Base-by-base conservation (phyloP, 1,284 basidiomycete genomes). In the Pterulicium gracile region DNA sequence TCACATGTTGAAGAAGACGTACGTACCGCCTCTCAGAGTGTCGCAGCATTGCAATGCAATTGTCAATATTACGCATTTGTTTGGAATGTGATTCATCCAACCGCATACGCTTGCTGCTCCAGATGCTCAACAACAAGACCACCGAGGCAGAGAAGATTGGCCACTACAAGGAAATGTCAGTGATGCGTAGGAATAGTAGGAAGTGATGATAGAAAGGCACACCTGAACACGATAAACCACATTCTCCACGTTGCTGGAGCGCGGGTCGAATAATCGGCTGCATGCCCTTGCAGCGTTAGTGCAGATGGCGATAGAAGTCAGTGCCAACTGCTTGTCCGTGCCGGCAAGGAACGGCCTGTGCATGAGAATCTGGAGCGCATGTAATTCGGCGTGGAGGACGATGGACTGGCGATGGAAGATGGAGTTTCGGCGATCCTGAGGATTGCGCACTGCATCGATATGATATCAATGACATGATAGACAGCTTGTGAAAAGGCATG, bases 271-370 rank as follows among this genome's bases (percentile, higher is more conserved):
- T 23, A 91, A 72, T 56, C 86, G 86, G 35, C 75, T 77, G 50
- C 81, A 86, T 2, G 81, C 81, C n/a, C 88, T 69, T 0, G 88
- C 42, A 43, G 42, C 19, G 20, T 43, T 43, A 4, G 42, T 43
- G 17, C 42, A 43, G 23, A 43, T 43, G 20, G 42, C 42, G 7
- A 43, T 17, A 22, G 42, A 43, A 0, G 88, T 84, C 68, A 80
- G 58, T 3, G 78, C 68, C 1, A 81, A 58, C 0, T 73, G 72
- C 50, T 76, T 75, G 39, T 69, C 67, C 1, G 75, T 73, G 0
- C 79, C 77, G 0, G 85, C 83, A 47, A 91, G 88, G 63, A 90
- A 91, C 0, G 85, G 84, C 4, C 88, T 73, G 57, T 91, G 88
- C 39, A 89, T 79, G 35, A 83, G 69, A 55, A 91, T 89, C 54